Evolutionary conservation across 2,329 filamentous ascomycete genomes (phyloP).

Genomic region (Fusarium napiforme): DNA sequence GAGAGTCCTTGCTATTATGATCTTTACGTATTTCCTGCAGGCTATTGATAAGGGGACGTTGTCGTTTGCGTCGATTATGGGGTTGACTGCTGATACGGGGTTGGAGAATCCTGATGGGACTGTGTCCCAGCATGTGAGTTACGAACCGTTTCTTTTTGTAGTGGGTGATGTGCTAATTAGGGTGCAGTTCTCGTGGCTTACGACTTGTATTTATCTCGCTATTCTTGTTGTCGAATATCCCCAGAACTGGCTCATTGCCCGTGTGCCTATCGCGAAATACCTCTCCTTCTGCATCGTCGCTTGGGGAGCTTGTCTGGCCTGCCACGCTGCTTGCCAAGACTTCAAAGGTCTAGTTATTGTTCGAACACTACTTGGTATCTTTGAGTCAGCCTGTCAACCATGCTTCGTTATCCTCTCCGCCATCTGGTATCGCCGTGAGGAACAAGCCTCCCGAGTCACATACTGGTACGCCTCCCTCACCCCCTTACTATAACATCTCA

Average conservation of each 20-base stretch:
- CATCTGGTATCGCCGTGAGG: constrained; percentile 78
- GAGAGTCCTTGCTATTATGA: constrained; percentile 76
- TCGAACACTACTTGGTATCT: constrained; percentile 75
- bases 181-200: constrained; percentile 66
- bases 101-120: constrained; percentile 54
- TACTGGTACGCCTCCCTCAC: too few species aligned
- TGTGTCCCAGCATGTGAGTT: constrained; percentile 33
- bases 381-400: constrained; percentile 77
- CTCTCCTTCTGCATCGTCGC: constrained; percentile 70
- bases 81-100: constrained; percentile 61
- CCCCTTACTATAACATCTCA: too few species aligned
- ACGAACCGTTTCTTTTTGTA: rapidly evolving
- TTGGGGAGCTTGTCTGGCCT: constrained; percentile 69
- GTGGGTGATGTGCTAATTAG: background rate
- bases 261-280: constrained; percentile 75
- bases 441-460: constrained; percentile 73
- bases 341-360: constrained; percentile 70
- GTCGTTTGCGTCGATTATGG: constrained; percentile 73
- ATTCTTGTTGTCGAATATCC: constrained; percentile 79
- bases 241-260: constrained; percentile 68
- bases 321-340: constrained; percentile 69
- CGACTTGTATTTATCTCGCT: constrained; percentile 78
- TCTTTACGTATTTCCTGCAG: constrained; percentile 78
- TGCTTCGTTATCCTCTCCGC: constrained; percentile 73
- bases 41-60: constrained; percentile 75